Conservation (phyloP, 148 eudicot genomes). For the Linanthus parryae region DNA sequence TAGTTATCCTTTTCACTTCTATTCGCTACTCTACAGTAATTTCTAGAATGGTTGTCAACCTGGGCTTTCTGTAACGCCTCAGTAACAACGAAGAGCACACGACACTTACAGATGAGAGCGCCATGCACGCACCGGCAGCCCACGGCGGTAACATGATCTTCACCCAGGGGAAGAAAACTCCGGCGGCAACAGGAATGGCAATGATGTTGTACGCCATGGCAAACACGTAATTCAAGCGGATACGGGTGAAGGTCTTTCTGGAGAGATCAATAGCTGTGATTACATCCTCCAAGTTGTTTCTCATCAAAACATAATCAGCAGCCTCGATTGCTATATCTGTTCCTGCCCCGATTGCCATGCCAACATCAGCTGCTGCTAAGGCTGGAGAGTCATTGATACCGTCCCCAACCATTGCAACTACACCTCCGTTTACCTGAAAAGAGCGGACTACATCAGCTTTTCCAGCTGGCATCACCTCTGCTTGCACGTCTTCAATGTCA, state of each 20-base stretch:
- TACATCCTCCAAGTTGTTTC: slow-evolving; percentile 85
- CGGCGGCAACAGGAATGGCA: slow-evolving; percentile 90
- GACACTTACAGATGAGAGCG: slow-evolving; percentile 86
- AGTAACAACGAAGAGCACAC: slow-evolving; percentile 96
- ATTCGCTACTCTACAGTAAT: slow-evolving; percentile 67
- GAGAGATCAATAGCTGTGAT: slow-evolving; percentile 97
- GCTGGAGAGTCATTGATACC: slow-evolving; percentile 98
- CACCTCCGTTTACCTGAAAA: slow-evolving; percentile 70
- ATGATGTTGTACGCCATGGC: slow-evolving; percentile 88
- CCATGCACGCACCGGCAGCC: slow-evolving; percentile 99
- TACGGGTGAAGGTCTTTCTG: slow-evolving; percentile 73
- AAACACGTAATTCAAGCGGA: slow-evolving; percentile 74
- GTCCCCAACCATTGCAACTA: slow-evolving; percentile 97
- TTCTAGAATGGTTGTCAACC: slow-evolving; percentile 83
- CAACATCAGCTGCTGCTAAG: slow-evolving; percentile 91
- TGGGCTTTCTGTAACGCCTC: slow-evolving; percentile 72
- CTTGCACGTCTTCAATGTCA: slow-evolving; percentile 75
- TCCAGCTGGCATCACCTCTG: slow-evolving; percentile 96
- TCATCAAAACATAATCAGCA: slow-evolving; percentile 92
- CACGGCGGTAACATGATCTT: slow-evolving; percentile 76
- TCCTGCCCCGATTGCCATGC: slow-evolving; percentile 99
- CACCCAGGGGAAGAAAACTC: slow-evolving; percentile 68
- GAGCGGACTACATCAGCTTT: slow-evolving; percentile 85
- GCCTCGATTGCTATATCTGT: slow-evolving; percentile 97
- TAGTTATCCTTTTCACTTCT: neutral